Conservation (phyloP, 129 eudicot genomes). For the Artemisia annua region DNA sequence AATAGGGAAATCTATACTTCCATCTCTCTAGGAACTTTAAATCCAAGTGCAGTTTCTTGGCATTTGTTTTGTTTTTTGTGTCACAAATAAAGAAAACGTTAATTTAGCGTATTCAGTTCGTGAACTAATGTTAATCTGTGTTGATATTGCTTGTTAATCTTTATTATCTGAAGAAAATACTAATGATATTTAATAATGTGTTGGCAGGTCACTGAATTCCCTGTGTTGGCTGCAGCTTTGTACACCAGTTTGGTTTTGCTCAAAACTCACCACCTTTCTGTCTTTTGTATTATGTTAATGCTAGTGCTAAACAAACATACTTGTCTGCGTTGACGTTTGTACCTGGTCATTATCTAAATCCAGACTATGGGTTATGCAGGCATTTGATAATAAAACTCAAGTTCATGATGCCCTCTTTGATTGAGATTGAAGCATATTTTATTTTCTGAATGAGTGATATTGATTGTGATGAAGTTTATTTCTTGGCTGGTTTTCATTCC, state of each 20-base stretch:
- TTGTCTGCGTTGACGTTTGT: neutral
- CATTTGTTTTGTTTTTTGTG: neutral
- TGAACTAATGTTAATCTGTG: neutral
- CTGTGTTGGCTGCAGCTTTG: constrained; percentile 2
- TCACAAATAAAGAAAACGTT: neutral
- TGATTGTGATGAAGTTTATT: neutral
- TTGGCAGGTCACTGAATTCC: neutral
- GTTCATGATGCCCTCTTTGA: neutral
- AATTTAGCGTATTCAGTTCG: neutral
- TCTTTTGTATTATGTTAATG: constrained; percentile 11
- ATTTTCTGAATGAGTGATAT: neutral
- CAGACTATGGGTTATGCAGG: constrained; percentile 7
- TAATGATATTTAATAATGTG: neutral
- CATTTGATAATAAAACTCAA: constrained; percentile 5
- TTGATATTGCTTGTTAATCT: neutral
- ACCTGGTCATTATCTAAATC: constrained; percentile 5
- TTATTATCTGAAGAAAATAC: neutral
- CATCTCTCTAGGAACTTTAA: too few species aligned
- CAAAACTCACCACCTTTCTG: too few species aligned
- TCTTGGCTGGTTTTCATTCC: neutral
- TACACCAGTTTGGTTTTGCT: neutral
- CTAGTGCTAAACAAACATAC: neutral
- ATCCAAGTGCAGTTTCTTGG: too few species aligned
- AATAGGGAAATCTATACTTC: too few species aligned
- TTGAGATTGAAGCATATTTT: neutral